Conservation (phyloP, 73 alveolate species). For the Blepharisma japonicum region DNA sequence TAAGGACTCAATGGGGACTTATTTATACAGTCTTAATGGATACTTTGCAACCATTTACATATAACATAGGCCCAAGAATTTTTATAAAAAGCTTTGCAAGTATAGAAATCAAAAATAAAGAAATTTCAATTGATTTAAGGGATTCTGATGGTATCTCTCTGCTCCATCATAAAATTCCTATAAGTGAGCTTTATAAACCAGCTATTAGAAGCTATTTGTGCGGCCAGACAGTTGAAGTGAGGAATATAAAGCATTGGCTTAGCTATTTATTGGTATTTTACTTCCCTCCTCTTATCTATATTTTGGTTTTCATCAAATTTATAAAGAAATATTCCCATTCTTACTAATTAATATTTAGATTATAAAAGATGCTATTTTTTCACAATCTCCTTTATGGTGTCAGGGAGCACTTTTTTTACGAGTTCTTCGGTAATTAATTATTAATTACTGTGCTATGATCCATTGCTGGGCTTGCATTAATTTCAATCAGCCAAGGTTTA, state of each 20-base stretch:
- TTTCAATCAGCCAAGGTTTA: constrained; percentile 84
- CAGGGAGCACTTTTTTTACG: constrained; percentile 11
- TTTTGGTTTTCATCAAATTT: background rate
- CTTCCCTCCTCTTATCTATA: background rate
- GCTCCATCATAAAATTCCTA: no score
- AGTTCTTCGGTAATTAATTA: background rate
- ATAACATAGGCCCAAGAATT: background rate
- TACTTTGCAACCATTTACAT: background rate
- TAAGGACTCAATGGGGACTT: background rate
- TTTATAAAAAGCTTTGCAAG: background rate
- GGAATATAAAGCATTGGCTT: background rate
- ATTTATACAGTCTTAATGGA: background rate
- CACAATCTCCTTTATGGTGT: no score
- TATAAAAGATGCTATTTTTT: no score
- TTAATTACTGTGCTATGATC: constrained; percentile 76
- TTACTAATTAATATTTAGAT: background rate
- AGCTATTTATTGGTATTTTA: background rate
- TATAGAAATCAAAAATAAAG: background rate
- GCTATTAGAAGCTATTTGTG: no score
- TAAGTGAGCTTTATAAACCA: no score
- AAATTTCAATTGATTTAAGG: background rate
- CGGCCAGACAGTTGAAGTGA: background rate
- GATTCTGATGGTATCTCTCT: background rate
- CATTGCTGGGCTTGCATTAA: constrained; percentile 85
- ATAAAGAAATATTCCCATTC: constrained; percentile 3